Conservation (phyloP, 371 early-diverging fungal species). For the Vairimorpha necatrix region DNA sequence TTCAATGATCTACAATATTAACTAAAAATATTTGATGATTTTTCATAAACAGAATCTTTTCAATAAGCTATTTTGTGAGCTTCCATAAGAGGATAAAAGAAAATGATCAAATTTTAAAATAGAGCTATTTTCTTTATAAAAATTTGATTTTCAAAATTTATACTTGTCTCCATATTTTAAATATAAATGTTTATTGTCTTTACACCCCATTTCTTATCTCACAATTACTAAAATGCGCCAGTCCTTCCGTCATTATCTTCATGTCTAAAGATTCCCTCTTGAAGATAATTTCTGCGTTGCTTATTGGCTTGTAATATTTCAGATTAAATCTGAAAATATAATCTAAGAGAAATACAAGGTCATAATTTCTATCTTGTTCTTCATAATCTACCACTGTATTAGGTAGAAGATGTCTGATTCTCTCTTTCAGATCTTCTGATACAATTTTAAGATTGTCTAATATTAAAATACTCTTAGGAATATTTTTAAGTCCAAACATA, state of each 20-base stretch:
- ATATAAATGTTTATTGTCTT: too few relatives aligned
- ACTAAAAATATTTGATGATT: too few relatives aligned
- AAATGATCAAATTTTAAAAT: too few relatives aligned
- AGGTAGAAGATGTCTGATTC: not conserved
- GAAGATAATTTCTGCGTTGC: not conserved
- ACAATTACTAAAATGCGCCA: not conserved
- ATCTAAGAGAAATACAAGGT: not conserved
- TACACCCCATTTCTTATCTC: not conserved
- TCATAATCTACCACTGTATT: not conserved
- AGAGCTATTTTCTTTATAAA: too few relatives aligned
- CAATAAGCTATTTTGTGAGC: too few relatives aligned
- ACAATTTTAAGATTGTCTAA: not conserved
- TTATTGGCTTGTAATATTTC: not conserved
- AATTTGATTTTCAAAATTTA: too few relatives aligned
- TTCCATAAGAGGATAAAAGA: too few relatives aligned
- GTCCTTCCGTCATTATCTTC: not conserved
- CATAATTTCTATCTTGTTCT: not conserved
- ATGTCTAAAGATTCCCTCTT: not conserved
- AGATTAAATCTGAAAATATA: constrained; percentile 6
- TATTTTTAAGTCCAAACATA: not conserved
- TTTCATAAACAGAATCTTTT: too few relatives aligned
- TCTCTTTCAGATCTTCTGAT: not conserved
- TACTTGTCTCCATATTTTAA: too few relatives aligned
- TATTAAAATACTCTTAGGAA: constrained; percentile 1
- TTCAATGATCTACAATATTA: too few relatives aligned